Evolutionary conservation across 225 moss, liverwort and hornwort species (phyloP), one percentile per base, ranked within the genome.

Genomic region (Asterella californica): DNA sequence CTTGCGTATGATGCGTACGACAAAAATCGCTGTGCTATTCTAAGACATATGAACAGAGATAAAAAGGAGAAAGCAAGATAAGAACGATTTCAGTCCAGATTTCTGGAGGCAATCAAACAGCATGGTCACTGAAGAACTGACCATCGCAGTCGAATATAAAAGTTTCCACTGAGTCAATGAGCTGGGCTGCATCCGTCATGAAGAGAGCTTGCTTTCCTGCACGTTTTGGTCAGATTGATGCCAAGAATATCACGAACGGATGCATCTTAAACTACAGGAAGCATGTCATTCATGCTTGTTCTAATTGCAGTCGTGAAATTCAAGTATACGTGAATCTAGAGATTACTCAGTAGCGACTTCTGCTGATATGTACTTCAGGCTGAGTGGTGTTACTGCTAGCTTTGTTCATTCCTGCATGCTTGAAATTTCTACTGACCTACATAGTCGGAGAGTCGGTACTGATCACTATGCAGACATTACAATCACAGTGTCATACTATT

Each of bases 81-180:
- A 36, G 18, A 67, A 19, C 48, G 52, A 42, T 17, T 10, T 9
- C 11, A 36, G 18, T 11, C 14, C 34, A 67, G 17, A 36, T 8
- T 67, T 21, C 7, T 67, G 67, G 0, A 37, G 67, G 15, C 34
- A 52, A 18, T 63, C 63, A 30, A 29, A 30, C 21, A 63, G 63
- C 27, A 9, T 22, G 32, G 32, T 52, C 18, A 19, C 36, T 36
- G 32, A 59, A 59, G 75, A 19, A 59, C 85, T 77, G 47, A 94
- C 94, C 94, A 79, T 94, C 94, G 72, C 94, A 94, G 78, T 94
- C 94, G n/a, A 94, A 94, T 67, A 94, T 85, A 78, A 94, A 92
- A 0, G 94, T 94, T 81, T 94, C 90, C 37, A 94, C 94, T 33
- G 86, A 90, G 50, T 90, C 78, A 24, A 94, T 84, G 21, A 94